phyloP scores from a whole-genome alignment of 441 rosid genomes.

The Geranium incanum region DNA sequence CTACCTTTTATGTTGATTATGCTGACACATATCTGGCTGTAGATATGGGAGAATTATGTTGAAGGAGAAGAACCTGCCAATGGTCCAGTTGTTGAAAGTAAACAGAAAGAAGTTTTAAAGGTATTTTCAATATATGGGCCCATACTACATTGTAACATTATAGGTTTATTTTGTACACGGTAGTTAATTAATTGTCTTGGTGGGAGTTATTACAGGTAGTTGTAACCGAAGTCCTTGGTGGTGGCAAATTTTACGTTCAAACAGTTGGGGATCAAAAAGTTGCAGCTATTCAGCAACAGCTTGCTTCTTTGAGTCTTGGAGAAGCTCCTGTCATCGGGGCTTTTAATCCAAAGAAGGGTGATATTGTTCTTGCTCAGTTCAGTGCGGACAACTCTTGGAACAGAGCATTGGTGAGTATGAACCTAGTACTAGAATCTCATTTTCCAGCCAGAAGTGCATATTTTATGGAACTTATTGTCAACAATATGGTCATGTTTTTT shows the following conservation, averaged over 20 bases:
- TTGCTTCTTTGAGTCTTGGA: conserved; percentile 63
- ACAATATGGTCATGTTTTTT: too few relatives aligned
- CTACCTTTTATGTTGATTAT: not conserved
- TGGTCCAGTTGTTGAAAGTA: conserved; percentile 59
- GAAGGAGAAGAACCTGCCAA: conserved; percentile 86
- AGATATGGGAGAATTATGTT: conserved; percentile 96
- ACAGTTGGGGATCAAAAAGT: conserved; percentile 71
- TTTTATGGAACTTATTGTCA: too few relatives aligned
- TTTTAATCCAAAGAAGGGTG: conserved; percentile 85
- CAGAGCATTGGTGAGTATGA: conserved; percentile 73
- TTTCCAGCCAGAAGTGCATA: too few relatives aligned
- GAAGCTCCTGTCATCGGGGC: conserved; percentile 84
- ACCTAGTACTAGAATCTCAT: not conserved
- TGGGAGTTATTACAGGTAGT: conserved; percentile 15
- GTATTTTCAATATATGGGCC: conserved; percentile 29
- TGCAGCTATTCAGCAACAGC: conserved; percentile 71
- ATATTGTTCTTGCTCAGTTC: conserved; percentile 81
- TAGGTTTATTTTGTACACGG: not conserved
- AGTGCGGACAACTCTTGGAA: conserved; percentile 93
- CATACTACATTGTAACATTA: not conserved
- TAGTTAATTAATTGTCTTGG: conserved; percentile 6
- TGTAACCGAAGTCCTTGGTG: conserved; percentile 59
- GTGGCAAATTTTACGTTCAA: conserved; percentile 87
- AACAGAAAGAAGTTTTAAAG: conserved; percentile 82
- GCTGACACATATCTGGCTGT: conserved; percentile 21